Evolutionary conservation across 495 filamentous ascomycete species (phyloP), one percentile per base, ranked within the genome.

Genomic region (Lasiosphaeria ovina): DNA sequence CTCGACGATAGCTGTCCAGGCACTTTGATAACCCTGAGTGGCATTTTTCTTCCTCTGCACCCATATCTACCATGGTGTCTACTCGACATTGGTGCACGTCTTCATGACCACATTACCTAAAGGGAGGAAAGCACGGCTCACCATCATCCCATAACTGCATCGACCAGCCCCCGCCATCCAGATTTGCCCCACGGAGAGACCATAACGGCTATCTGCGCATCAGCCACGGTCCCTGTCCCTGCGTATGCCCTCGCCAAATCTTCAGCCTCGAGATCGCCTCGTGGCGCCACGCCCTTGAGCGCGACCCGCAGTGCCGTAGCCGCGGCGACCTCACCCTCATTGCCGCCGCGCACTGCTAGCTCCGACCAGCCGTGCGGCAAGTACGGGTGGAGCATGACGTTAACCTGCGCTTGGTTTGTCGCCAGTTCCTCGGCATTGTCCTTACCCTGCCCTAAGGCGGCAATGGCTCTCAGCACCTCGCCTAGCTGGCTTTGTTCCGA

Each of bases 281-380:
- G 63, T 4, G 92, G 91, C 47, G 92, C 88, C 8, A 89, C 83
- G 16, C 79, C 83, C 64, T 85, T 87, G 24, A 83, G 55, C n/a
- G 91, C 92, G 14, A 90, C 88, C 65, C 87, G 80, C 60, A 96
- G 73, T 49, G 91, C 90, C 89, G 94, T 94, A 54, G 87, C 83
- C 0, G 89, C 85, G 3, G 90, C 82, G 68, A 87, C 85, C 31
- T 76, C 61, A 0, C 57, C 66, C 38, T 79, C 77, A 2, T 80
- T 81, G 8, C 66, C 72, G 5, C 60, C 70, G 1, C 76, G 33
- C 14, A 77, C 78, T 1, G 88, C 84, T 50, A 97, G 74, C 49
- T 87, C 80, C 61, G 81, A 80, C 93, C 93, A 98, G 42, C 89
- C 89, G 51, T 87, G 79, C 12, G 91, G 85, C 55, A 89, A 77